Percentiles rank a stretch among this genome's conserved stretches.
These are phyloP conservation scores for Ogataea methanolica DNA, from an alignment of 805 yeast genomes.

Conservation along the genomic window DNA sequence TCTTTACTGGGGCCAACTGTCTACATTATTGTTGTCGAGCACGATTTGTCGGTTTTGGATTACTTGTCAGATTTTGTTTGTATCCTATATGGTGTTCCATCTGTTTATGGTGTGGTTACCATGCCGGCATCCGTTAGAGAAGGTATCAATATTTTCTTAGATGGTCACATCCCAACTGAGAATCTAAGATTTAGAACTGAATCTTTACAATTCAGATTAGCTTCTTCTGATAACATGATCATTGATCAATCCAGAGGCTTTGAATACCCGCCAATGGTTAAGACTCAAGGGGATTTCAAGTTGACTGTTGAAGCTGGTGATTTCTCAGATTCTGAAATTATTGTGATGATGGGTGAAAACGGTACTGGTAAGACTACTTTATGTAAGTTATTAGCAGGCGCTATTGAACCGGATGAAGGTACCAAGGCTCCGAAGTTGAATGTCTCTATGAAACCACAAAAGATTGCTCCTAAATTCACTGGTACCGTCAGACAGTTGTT, in stretches of 20 bases:
- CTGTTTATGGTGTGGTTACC: conserved; percentile 98
- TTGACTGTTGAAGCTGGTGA: conserved; percentile 80
- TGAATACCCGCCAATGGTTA: conserved; percentile 73
- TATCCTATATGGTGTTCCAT: conserved; percentile 96
- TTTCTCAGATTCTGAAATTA: conserved; percentile 92
- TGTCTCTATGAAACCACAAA: conserved; percentile 98
- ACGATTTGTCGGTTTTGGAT: conserved; percentile 96
- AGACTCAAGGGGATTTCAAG: conserved; percentile 96
- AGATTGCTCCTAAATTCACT: conserved; percentile 96
- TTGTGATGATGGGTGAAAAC: conserved; percentile 99
- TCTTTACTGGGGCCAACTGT: conserved; percentile 69
- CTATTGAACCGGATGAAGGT: conserved; percentile 80
- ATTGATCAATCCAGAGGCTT: conserved; percentile 77
- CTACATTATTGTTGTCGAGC: conserved; percentile 96
- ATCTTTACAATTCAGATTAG: conserved; percentile 86
- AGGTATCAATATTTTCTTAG: conserved; percentile 97
- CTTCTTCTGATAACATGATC: conserved; percentile 72
- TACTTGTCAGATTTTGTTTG: conserved; percentile 95
- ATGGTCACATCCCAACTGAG: conserved; percentile 96
- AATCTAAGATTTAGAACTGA: conserved; percentile 96
- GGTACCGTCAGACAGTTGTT: conserved; percentile 98
- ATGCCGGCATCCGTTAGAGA: conserved; percentile 96
- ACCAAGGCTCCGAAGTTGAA: conserved; percentile 78
- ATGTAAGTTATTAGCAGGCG: conserved; percentile 94
- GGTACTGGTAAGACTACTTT: conserved; percentile 99